phyloP scores from a whole-genome alignment of 1,284 basidiomycete genomes.

The Grifola frondosa region DNA sequence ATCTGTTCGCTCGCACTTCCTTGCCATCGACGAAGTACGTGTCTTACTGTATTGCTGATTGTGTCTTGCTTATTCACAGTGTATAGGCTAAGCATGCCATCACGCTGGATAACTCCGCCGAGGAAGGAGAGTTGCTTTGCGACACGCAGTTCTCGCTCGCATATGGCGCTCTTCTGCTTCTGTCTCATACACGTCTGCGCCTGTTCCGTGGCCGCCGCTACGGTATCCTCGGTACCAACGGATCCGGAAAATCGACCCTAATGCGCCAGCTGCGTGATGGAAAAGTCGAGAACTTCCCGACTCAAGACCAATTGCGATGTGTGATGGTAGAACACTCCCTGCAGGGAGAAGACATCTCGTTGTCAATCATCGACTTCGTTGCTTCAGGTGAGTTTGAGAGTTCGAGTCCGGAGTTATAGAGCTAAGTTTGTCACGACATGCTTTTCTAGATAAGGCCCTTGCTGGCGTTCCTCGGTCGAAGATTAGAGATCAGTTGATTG shows the following conservation, averaged over 20 bases:
- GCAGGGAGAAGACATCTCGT: constrained; percentile 86
- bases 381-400: constrained; percentile 66
- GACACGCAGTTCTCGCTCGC: constrained; percentile 95
- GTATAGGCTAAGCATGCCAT: constrained; percentile 54
- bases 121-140: constrained; percentile 86
- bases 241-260: constrained; percentile 94
- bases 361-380: constrained; percentile 87
- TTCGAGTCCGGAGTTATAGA: too few relatives aligned
- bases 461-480: constrained; percentile 58
- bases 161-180: constrained; percentile 91
- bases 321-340: constrained; percentile 97
- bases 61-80: constrained; percentile 2
- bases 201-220: constrained; percentile 91
- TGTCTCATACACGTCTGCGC: constrained; percentile 93
- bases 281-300: constrained; percentile 96
- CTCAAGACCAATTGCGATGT: constrained; percentile 81
- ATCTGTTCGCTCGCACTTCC: constrained; percentile 70
- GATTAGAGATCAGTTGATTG: constrained; percentile 76
- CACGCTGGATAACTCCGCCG: constrained; percentile 46
- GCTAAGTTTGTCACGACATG: too few relatives aligned
- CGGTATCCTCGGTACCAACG: constrained; percentile 95
- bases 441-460: constrained; percentile 56
- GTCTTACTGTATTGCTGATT: constrained; percentile 5
- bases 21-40: constrained; percentile 71
- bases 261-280: constrained; percentile 95